phyloP scores from a whole-genome alignment of 139 green algal species.

The Ulvella scutata region DNA sequence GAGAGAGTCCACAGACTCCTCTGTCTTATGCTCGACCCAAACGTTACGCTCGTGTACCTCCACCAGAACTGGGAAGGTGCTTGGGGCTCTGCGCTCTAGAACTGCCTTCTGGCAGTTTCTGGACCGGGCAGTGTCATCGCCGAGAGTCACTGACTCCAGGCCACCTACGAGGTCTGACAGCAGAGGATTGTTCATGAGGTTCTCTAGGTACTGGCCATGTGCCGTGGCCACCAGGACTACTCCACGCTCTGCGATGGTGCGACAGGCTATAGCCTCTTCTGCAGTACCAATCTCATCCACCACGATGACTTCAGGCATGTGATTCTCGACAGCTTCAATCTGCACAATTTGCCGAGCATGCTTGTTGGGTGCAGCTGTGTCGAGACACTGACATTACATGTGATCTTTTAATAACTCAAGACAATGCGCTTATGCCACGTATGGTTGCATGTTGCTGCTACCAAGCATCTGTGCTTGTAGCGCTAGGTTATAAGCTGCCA shows the following conservation, averaged over 20 bases:
- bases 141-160: constrained; percentile 41
- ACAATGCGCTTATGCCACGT: too few species aligned
- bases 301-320: constrained; percentile 87
- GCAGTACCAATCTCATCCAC: constrained; percentile 96
- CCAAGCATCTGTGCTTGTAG: too few species aligned
- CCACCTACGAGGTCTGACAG: constrained; percentile 57
- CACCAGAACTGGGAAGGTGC: constrained; percentile 88
- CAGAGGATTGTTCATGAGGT: constrained; percentile 92
- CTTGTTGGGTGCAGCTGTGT: too few species aligned
- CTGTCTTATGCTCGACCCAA: constrained; percentile 76
- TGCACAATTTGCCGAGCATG: too few species aligned
- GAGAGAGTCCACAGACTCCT: constrained; percentile 68
- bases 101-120: constrained; percentile 91
- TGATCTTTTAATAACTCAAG: too few species aligned
- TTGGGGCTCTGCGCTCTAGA: constrained; percentile 73
- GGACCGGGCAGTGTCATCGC: constrained; percentile 73
- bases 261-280: constrained; percentile 84
- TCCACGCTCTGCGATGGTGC: constrained; percentile 91
- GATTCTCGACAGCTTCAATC: constrained; percentile 96
- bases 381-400: too few species aligned
- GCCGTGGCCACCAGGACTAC: constrained; percentile 90
- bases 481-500: too few species aligned
- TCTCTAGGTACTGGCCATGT: constrained; percentile 90
- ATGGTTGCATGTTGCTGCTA: too few species aligned
- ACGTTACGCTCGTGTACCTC: constrained; percentile 82